phyloP scores from a whole-genome alignment of 1,284 basidiomycete genomes.

The Neolentinus lepideus region DNA sequence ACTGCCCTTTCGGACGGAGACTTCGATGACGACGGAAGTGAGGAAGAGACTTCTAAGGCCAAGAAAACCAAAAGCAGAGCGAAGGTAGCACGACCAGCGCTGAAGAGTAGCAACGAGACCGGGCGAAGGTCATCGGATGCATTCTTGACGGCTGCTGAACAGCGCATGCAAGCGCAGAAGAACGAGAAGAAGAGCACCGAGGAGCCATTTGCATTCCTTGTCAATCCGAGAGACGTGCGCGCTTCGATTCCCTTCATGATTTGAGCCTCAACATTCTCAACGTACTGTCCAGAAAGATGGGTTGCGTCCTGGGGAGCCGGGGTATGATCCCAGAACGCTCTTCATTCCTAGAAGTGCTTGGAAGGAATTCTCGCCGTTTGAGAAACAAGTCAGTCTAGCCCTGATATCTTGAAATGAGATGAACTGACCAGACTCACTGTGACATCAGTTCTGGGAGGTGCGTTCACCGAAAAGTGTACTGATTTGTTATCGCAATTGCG shows the following conservation, averaged over 20 bases:
- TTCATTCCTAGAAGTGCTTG: conserved; percentile 77
- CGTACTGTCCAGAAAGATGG: conserved; percentile 65
- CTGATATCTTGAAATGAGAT: conserved; percentile 10
- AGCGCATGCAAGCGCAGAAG: conserved; percentile 69
- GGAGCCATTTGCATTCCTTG: conserved; percentile 78
- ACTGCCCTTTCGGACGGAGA: not conserved
- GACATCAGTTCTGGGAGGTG: conserved; percentile 78
- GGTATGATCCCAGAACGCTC: conserved; percentile 92
- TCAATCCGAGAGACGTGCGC: conserved; percentile 68
- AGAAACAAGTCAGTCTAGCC: conserved; percentile 61
- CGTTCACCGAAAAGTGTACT: not conserved
- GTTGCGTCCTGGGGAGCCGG: conserved; percentile 69
- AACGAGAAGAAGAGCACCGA: conserved; percentile 79
- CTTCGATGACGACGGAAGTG: conserved; percentile 21
- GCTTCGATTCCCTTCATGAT: not conserved
- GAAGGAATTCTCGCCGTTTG: conserved; percentile 90
- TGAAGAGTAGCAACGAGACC: conserved; percentile 18
- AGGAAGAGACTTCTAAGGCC: conserved; percentile 9
- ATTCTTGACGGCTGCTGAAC: conserved; percentile 86
- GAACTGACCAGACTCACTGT: not conserved
- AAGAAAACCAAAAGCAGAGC: conserved; percentile 29
- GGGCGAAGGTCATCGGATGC: conserved; percentile 22
- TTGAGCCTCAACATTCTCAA: not conserved
- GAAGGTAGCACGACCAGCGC: conserved; percentile 16
- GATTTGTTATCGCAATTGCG: not conserved